Evolutionary conservation across 2,329 filamentous ascomycete species (phyloP).

Genomic region (Microcera coccophila): DNA sequence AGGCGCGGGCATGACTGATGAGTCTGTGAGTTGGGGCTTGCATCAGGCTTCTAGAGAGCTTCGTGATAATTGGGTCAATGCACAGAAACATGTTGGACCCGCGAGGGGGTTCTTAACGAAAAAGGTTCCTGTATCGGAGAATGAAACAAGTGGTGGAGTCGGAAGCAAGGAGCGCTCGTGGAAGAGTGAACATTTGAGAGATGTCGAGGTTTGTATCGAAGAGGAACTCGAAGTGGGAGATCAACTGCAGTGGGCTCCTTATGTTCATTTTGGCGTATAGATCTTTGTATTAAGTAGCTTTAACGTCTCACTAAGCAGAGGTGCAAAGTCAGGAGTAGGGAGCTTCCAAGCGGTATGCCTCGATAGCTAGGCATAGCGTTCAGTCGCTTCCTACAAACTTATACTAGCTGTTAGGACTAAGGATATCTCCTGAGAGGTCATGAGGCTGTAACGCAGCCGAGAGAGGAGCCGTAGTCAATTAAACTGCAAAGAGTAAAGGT

Average conservation of each 20-base stretch:
- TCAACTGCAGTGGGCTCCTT: slow-evolving; percentile 1
- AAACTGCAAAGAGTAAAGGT: too few species aligned
- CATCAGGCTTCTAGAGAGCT: not conserved
- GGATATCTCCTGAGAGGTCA: too few species aligned
- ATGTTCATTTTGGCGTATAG: slow-evolving; percentile 2
- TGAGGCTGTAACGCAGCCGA: too few species aligned
- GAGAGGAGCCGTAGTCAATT: too few species aligned
- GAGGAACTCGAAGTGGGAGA: not conserved
- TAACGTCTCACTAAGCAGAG: too few species aligned
- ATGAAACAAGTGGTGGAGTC: not conserved
- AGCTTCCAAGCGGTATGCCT: too few species aligned
- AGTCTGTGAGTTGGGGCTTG: slow-evolving; percentile 1
- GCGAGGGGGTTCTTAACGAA: not conserved
- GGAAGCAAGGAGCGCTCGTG: not conserved
- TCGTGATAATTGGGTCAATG: slow-evolving; percentile 1
- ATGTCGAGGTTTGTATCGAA: not conserved
- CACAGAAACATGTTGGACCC: not conserved
- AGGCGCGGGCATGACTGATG: not conserved
- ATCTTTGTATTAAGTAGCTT: too few species aligned
- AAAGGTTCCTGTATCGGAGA: not conserved
- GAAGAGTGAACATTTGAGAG: not conserved
- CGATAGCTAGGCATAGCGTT: too few species aligned
- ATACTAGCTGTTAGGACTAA: too few species aligned
- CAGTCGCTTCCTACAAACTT: too few species aligned
- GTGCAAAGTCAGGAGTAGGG: too few species aligned